phyloP scores from a whole-genome alignment of 2,329 filamentous ascomycete genomes.

The Colletotrichum sp. region DNA sequence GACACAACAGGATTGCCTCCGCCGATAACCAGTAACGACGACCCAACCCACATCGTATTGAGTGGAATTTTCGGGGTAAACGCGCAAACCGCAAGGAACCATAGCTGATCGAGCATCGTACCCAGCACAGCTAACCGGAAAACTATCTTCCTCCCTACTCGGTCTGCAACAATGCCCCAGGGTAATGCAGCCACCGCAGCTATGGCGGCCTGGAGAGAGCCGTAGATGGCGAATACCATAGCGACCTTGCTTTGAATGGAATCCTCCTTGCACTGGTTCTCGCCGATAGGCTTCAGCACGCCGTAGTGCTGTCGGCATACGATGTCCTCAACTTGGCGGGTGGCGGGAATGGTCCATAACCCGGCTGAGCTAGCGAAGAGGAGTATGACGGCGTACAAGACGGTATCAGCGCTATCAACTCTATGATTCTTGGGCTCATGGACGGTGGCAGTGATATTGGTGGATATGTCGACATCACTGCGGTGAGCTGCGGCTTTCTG shows the following conservation, averaged over 20 bases:
- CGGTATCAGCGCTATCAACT: background rate
- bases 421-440: background rate
- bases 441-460: background rate
- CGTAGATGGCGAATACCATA: constrained; percentile 34
- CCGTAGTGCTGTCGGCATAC: background rate
- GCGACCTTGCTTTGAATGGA: constrained; percentile 40
- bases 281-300: background rate
- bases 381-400: background rate
- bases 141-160: constrained; percentile 40
- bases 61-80: constrained; percentile 31
- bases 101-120: constrained; percentile 29
- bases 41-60: background rate
- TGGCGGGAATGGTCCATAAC: background rate
- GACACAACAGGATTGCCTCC: constrained; percentile 36
- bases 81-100: constrained; percentile 35
- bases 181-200: constrained; percentile 35
- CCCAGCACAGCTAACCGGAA: constrained; percentile 34
- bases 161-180: constrained; percentile 43
- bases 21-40: constrained; percentile 32
- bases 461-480: background rate
- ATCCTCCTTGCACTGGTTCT: constrained; percentile 30
- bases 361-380: background rate
- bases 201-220: constrained; percentile 34
- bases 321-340: background rate
- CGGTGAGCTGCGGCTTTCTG: background rate